phyloP scores from a whole-genome alignment of 2,329 filamentous ascomycete species.

The Hyphodiscus sp. region DNA sequence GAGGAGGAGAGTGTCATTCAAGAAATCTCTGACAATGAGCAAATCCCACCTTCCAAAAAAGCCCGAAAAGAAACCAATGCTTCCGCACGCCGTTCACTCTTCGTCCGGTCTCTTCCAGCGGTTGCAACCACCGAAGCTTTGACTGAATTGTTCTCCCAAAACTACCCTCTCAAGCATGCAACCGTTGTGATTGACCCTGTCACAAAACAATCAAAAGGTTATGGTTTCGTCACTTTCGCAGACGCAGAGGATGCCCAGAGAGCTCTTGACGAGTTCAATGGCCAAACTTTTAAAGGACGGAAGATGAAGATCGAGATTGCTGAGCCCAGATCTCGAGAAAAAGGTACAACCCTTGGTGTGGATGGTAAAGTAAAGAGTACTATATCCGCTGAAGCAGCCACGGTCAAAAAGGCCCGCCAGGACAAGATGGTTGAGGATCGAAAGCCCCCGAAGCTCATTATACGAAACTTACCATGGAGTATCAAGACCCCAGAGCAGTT shows the following conservation, averaged over 20 bases:
- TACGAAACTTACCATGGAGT: slow-evolving; percentile 93
- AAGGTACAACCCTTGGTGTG: slow-evolving; percentile 40
- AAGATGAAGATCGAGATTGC: slow-evolving; percentile 84
- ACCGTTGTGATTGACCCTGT: slow-evolving; percentile 81
- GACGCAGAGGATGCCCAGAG: slow-evolving; percentile 83
- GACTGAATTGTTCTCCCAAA: slow-evolving; percentile 86
- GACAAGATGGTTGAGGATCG: slow-evolving; percentile 54
- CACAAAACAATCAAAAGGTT: slow-evolving; percentile 84
- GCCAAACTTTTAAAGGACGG: slow-evolving; percentile 68
- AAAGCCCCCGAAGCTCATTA: slow-evolving; percentile 70
- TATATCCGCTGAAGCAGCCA: slow-evolving; percentile 32
- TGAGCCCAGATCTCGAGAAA: slow-evolving; percentile 71
- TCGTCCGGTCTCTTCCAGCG: slow-evolving; percentile 79
- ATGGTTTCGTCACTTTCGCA: slow-evolving; percentile 94
- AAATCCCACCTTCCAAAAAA: slow-evolving; percentile 43
- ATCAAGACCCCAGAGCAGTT: slow-evolving; percentile 83
- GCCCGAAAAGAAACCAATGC: slow-evolving; percentile 48
- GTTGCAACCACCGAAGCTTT: slow-evolving; percentile 74
- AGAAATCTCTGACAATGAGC: slow-evolving; percentile 12
- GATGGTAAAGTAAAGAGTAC: slow-evolving; percentile 31
- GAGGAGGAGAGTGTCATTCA: slow-evolving; percentile 15
- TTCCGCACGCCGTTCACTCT: slow-evolving; percentile 60
- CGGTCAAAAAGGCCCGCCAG: slow-evolving; percentile 46
- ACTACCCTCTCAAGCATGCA: slow-evolving; percentile 92
- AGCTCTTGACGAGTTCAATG: slow-evolving; percentile 76